phyloP scores from a whole-genome alignment of 2,329 filamentous ascomycete species.

The Aureobasidium sp. region DNA sequence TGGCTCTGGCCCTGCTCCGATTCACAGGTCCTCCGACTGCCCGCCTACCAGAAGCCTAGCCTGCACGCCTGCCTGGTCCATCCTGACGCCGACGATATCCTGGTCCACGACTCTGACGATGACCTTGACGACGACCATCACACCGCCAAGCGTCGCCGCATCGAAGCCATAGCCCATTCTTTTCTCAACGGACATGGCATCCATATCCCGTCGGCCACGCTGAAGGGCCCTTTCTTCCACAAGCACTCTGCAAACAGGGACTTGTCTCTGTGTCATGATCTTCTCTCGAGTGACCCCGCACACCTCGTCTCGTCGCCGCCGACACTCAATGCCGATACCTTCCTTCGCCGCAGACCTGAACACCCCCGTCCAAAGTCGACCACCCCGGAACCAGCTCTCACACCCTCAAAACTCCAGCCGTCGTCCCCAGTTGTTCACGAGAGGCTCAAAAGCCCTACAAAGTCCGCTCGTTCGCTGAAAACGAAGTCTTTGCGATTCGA shows the following conservation, averaged over 20 bases:
- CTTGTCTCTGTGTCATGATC: not conserved
- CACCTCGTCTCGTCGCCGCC: constrained; percentile 11
- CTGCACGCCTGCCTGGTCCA: constrained; percentile 1
- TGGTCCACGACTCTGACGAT: constrained; percentile 54
- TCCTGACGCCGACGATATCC: constrained; percentile 34
- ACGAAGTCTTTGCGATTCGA: not conserved
- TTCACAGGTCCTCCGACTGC: constrained; percentile 13
- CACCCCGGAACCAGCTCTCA: constrained; percentile 17
- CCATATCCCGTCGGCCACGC: constrained; percentile 52
- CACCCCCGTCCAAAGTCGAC: not conserved
- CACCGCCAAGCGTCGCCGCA: constrained; percentile 47
- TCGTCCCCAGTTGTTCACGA: not conserved
- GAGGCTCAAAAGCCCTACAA: not conserved
- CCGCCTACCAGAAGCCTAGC: constrained; percentile 5
- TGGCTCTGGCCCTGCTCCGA: constrained; percentile 19
- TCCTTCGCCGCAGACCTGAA: constrained; percentile 14
- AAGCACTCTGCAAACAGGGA: constrained; percentile 21
- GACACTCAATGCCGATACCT: not conserved
- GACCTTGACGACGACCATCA: constrained; percentile 44
- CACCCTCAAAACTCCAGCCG: not conserved
- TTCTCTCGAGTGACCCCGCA: not conserved
- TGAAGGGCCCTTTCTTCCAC: constrained; percentile 61
- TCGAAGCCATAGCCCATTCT: constrained; percentile 52
- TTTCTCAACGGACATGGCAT: constrained; percentile 53
- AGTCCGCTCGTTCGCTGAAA: not conserved